Evolutionary conservation across 2,329 filamentous ascomycete species (phyloP), one percentile per base, ranked within the genome.

Genomic region (Pestalotiopsis sp.): DNA sequence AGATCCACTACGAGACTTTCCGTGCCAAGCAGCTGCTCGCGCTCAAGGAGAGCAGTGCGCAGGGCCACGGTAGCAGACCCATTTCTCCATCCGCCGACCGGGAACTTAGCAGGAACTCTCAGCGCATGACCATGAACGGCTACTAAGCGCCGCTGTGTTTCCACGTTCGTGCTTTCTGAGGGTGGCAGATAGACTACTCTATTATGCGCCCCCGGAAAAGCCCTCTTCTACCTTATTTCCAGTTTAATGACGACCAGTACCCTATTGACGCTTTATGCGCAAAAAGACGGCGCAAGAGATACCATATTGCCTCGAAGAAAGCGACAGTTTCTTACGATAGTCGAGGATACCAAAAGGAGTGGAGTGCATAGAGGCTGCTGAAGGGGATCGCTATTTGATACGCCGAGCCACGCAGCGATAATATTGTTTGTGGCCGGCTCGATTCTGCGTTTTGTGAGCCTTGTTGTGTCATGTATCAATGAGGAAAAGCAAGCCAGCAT

Each of bases 1-100:
- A 99, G 87, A 99, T 98, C 83, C 96, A 99, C 89, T 99, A 99
- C 88, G 96, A 99, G 88, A 97, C 94, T 70, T 99, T 99, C 95
- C 95, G 96, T 83, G 95, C 96, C 78, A 99, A 99, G 91, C 96
- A 99, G 84, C 87, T 99, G 78, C 86, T 99, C 79, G 96, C 96
- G 69, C 89, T 99, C 81, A 99, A 98, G 90, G 96, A 99, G 87
- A 97, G 93, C 88, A 97, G 93, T 79, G 93, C 94, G 75, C 93
- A 94, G 73, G 92, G 91, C 73, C 85, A 90, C 75, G 90, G 91
- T 73, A 96, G 93, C 86, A 89, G 95, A 81, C 96, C 96, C 78
- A 99, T 99, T 86, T 97, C 93, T 81, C 96, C 96, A 70, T 89
- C 94, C 70, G 95, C 96, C 68, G 96, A 99, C 75, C 91, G 96